Percentiles rank a stretch among this genome's conserved stretches.
Conservation (phyloP, 371 early-diverging fungal species). For the Mortierella sp. region DNA sequence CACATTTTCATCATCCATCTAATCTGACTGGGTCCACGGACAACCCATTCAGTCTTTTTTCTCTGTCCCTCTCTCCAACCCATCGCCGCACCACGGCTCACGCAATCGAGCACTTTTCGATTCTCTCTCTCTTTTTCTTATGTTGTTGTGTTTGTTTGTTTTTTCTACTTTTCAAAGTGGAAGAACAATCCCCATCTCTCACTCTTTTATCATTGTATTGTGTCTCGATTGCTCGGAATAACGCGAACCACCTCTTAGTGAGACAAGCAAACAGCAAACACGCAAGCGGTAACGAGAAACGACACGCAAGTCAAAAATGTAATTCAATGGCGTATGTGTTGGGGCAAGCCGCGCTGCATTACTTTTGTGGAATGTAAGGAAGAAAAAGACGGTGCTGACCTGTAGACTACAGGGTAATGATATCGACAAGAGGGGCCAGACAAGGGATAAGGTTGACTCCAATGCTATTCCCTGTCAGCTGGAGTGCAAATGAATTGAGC, state of each 20-base stretch:
- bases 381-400: neutral
- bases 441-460: neutral
- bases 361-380: neutral
- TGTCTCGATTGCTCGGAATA: conserved; percentile 2
- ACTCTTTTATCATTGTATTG: neutral
- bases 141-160: neutral
- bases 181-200: neutral
- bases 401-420: neutral
- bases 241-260: neutral
- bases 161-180: neutral
- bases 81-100: neutral
- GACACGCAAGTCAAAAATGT: neutral
- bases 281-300: neutral
- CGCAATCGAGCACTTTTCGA: neutral
- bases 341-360: neutral
- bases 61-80: neutral
- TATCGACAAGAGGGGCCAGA: neutral
- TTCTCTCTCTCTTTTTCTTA: neutral
- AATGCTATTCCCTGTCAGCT: neutral
- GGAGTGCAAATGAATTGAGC: neutral
- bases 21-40: conserved; percentile 47
- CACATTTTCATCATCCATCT: conserved; percentile 41
- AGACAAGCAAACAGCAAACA: neutral
- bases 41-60: conserved; percentile 17
- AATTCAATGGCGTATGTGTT: neutral